A percentile compares a stretch with the other conserved stretches of the same genome.
phyloP scores from a whole-genome alignment of 1,139 yeast species.

The Suhomyces bribrorum region DNA sequence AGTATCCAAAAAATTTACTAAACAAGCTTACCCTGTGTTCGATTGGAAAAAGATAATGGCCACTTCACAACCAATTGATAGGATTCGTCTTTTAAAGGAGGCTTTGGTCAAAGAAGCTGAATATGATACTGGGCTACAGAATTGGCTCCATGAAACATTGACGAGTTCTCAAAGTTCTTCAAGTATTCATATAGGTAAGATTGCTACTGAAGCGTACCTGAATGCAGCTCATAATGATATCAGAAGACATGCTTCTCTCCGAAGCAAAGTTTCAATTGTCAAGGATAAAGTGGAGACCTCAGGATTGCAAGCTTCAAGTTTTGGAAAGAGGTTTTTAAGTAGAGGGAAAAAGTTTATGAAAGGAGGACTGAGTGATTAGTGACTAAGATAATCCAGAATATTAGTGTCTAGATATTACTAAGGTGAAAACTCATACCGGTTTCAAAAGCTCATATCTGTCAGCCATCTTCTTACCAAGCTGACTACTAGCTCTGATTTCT shows the following conservation, averaged over 20 bases:
- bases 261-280: constrained; percentile 46
- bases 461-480: too few species aligned
- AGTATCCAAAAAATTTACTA: constrained; percentile 7
- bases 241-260: constrained; percentile 43
- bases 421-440: too few species aligned
- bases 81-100: constrained; percentile 42
- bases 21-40: constrained; percentile 36
- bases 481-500: too few species aligned
- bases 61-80: constrained; percentile 43
- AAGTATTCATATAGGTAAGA: constrained; percentile 45
- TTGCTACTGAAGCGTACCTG: constrained; percentile 49
- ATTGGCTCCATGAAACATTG: constrained; percentile 48
- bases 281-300: constrained; percentile 47
- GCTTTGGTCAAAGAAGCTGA: constrained; percentile 44
- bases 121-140: constrained; percentile 47
- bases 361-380: constrained; percentile 8
- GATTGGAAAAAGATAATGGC: constrained; percentile 49
- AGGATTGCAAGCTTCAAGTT: constrained; percentile 43
- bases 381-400: neutral
- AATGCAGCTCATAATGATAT: constrained; percentile 49
- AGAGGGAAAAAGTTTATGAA: constrained; percentile 46
- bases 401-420: too few species aligned
- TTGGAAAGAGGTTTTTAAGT: constrained; percentile 45
- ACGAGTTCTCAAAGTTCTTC: constrained; percentile 36
- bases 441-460: too few species aligned